Evolutionary conservation across 2,329 filamentous ascomycete species (phyloP).

Genomic region (Domatiomyces globalis): DNA sequence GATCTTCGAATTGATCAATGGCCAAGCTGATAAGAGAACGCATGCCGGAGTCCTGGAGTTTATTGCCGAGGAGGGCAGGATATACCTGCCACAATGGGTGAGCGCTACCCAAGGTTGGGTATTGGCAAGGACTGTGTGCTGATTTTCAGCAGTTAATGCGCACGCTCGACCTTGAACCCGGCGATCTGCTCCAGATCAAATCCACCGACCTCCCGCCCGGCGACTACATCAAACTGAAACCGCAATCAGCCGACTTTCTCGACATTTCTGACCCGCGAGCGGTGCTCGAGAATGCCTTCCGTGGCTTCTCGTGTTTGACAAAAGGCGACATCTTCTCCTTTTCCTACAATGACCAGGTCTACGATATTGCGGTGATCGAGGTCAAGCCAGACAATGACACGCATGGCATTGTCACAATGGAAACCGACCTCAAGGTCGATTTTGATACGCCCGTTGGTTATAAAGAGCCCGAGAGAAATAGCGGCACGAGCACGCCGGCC

Average conservation of each 20-base stretch:
- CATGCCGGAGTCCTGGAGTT: slow-evolving; percentile 96
- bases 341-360: slow-evolving; percentile 86
- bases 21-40: slow-evolving; percentile 61
- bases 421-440: slow-evolving; percentile 92
- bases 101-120: slow-evolving; percentile 19
- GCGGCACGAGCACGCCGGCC: slow-evolving; percentile 75
- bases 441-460: slow-evolving; percentile 92
- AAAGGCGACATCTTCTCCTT: slow-evolving; percentile 94
- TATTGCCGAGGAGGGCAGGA: slow-evolving; percentile 89
- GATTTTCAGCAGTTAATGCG: slow-evolving; percentile 62
- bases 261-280: slow-evolving; percentile 96
- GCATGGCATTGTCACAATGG: slow-evolving; percentile 79
- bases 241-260: slow-evolving; percentile 82
- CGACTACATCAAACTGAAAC: slow-evolving; percentile 88
- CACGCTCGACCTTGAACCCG: slow-evolving; percentile 74
- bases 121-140: slow-evolving; percentile 4
- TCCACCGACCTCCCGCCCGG: slow-evolving; percentile 85
- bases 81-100: slow-evolving; percentile 93
- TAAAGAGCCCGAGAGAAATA: slow-evolving; percentile 64
- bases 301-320: slow-evolving; percentile 86
- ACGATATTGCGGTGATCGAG: slow-evolving; percentile 84
- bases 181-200: slow-evolving; percentile 88
- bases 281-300: slow-evolving; percentile 89
- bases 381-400: slow-evolving; percentile 74
- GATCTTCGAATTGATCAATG: slow-evolving; percentile 91